These are phyloP conservation scores for Cryphonectria carpinicola DNA, from an alignment of 2,329 filamentous ascomycete genomes.

Conservation along the genomic window DNA sequence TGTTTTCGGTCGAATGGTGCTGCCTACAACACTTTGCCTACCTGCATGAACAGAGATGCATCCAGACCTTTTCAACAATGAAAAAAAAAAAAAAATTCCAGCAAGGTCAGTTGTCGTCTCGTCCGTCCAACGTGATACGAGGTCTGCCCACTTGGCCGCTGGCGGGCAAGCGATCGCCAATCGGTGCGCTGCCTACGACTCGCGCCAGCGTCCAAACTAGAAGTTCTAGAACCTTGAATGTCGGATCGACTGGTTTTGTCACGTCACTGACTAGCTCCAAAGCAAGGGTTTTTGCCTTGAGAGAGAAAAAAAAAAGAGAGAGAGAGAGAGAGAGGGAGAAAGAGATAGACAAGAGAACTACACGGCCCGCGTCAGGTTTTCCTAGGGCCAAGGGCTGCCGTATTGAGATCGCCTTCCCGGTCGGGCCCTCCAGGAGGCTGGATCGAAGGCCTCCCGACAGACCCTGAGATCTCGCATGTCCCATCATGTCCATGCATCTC, in stretches of 20 bases:
- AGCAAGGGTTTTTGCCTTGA: not conserved
- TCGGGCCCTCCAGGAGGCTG: not conserved
- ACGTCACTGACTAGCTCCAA: constrained; percentile 12
- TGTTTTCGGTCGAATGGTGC: not conserved
- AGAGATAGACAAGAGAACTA: not conserved
- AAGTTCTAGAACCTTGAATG: constrained; percentile 17
- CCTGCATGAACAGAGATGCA: not conserved
- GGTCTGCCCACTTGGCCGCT: constrained; percentile 13
- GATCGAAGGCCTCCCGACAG: not conserved
- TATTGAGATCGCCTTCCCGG: constrained; percentile 9
- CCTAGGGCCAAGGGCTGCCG: not conserved
- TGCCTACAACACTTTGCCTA: not conserved
- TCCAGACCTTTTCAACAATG: constrained; percentile 13
- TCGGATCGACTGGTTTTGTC: constrained; percentile 6
- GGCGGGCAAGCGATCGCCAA: constrained; percentile 9
- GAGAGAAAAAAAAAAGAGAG: not conserved
- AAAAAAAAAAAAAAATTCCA: not conserved
- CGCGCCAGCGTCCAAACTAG: not conserved
- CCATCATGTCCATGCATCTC: not conserved
- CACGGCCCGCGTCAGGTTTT: not conserved
- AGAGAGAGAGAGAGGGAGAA: not conserved
- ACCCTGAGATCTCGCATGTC: not conserved
- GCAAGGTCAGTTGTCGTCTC: constrained; percentile 19
- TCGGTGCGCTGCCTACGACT: constrained; percentile 14
- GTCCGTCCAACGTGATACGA: constrained; percentile 22